Evolutionary conservation across 768 basidiomycete genomes (phyloP), one percentile per base, ranked within the genome.

Genomic region (Tricholoma terreum): DNA sequence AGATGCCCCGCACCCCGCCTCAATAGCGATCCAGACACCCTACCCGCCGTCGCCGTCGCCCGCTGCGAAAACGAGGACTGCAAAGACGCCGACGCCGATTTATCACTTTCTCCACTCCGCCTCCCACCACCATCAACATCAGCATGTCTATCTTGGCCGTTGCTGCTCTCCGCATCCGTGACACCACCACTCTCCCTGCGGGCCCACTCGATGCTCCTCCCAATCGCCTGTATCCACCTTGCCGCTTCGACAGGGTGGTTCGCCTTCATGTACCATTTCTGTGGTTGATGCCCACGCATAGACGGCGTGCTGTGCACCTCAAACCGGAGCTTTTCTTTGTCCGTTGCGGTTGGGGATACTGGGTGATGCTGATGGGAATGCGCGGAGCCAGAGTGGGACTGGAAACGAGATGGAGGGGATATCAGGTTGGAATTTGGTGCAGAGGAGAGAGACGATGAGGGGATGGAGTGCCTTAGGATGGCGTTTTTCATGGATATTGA

Each of bases 211-310:
- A 94, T 87, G 59, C 85, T 87, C 66, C 81, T 82, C 15, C 73
- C 71, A 48, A 98, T 81, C 0, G 87, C 89, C 56, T 88, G 84
- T 1, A 85, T 84, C 95, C 95, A 98, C 10, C 94, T 80, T 4
- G 87, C 80, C 4, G 92, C 92, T 70, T 98, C 95, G 5, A 90
- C 91, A 0, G 89, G 92, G 64, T 97, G 93, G 59, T 86, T 90
- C 0, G 89, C 89, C 56, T 86, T 88, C 71, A 94, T 78, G 68
- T 87, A 88, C 91, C 91, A 92, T 69, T 86, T 90, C 64, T 89
- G 86, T 0, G 75, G 72, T 4, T 76, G 61, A 17, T 74, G 67
- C 42, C 79, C 73, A 2, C 80, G 77, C 14, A 79, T 75, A 3
- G 78, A 72, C 1, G 84, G 84, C 1, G 77, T 71, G 4, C 86